These are phyloP conservation scores for Pythium scleroteichum DNA, from an alignment of 352 stramenopile genomes.

Conservation along the genomic window DNA sequence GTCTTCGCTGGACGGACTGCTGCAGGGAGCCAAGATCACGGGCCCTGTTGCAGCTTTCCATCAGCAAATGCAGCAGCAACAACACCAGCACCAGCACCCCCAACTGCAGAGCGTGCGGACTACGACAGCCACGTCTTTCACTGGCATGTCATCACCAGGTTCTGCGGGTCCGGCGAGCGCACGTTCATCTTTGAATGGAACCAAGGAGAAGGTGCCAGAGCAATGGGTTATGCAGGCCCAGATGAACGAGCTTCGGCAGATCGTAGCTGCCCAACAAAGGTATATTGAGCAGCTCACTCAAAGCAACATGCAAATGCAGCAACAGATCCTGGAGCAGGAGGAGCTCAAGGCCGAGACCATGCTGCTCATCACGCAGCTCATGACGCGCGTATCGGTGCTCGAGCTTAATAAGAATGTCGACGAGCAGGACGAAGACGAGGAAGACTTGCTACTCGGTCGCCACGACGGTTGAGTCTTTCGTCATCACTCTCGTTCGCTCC, in stretches of 20 bases:
- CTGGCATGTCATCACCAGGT: constrained; percentile 9
- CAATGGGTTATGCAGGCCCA: constrained; percentile 36
- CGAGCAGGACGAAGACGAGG: constrained; percentile 35
- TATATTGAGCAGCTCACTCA: constrained; percentile 75
- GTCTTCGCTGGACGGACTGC: constrained; percentile 26
- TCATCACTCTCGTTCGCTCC: background rate
- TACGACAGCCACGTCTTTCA: constrained; percentile 7
- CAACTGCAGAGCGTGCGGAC: constrained; percentile 7
- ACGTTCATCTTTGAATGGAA: constrained; percentile 10
- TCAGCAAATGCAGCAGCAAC: constrained; percentile 33
- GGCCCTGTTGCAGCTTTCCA: constrained; percentile 34
- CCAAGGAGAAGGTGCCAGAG: constrained; percentile 22
- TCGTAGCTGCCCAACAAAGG: constrained; percentile 60
- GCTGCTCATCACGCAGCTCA: constrained; percentile 82
- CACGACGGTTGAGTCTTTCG: background rate
- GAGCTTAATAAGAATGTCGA: constrained; percentile 55
- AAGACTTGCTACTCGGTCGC: constrained; percentile 1
- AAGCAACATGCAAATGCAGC: constrained; percentile 79
- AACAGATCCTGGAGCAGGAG: constrained; percentile 79
- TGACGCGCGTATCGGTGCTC: constrained; percentile 80
- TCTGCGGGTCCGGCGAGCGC: constrained; percentile 10
- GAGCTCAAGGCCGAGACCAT: constrained; percentile 84
- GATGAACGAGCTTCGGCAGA: constrained; percentile 51
- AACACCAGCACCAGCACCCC: constrained; percentile 29
- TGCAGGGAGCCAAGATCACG: constrained; percentile 23